Conservation (phyloP, 495 filamentous ascomycete genomes). For the Neurospora sp. region DNA sequence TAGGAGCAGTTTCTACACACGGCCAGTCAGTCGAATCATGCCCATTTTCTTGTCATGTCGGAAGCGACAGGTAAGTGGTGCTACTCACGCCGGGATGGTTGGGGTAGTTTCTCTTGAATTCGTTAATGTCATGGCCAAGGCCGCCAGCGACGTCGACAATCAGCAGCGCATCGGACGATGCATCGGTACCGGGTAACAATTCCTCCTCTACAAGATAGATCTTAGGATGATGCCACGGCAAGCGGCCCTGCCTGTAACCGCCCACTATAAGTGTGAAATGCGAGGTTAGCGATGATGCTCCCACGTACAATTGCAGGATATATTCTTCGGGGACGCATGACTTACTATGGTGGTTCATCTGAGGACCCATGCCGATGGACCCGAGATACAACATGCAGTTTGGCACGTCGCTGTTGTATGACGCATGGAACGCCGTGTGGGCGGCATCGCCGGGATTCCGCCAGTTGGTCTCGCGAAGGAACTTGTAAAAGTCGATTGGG, state of each 20-base stretch:
- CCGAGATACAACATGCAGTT: neutral
- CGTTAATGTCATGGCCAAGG: conserved; percentile 41
- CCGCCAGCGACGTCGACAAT: conserved; percentile 48
- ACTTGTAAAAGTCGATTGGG: conserved; percentile 5
- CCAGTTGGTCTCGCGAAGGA: conserved; percentile 32
- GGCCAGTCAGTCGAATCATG: neutral
- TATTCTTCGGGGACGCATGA: neutral
- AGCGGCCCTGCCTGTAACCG: conserved; percentile 37
- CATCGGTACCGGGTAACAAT: neutral
- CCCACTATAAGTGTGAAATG: conserved; percentile 23
- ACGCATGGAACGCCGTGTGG: conserved; percentile 31
- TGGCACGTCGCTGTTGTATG: conserved; percentile 28
- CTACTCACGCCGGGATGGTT: conserved; percentile 20
- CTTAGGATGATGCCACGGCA: conserved; percentile 41
- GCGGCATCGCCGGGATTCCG: conserved; percentile 24
- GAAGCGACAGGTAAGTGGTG: neutral
- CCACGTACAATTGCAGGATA: neutral
- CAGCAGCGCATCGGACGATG: conserved; percentile 9
- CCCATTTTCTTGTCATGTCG: neutral
- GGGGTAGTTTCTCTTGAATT: conserved; percentile 34
- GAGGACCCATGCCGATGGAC: neutral
- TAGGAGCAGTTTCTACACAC: conserved; percentile 31
- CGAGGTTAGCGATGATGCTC: neutral
- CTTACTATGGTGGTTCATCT: neutral
- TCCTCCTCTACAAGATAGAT: conserved; percentile 22